A percentile compares a stretch with the other conserved stretches of the same genome.
These are phyloP conservation scores for Pharnaceum exiguum DNA, from an alignment of 148 eudicot species.

Conservation along the genomic window DNA sequence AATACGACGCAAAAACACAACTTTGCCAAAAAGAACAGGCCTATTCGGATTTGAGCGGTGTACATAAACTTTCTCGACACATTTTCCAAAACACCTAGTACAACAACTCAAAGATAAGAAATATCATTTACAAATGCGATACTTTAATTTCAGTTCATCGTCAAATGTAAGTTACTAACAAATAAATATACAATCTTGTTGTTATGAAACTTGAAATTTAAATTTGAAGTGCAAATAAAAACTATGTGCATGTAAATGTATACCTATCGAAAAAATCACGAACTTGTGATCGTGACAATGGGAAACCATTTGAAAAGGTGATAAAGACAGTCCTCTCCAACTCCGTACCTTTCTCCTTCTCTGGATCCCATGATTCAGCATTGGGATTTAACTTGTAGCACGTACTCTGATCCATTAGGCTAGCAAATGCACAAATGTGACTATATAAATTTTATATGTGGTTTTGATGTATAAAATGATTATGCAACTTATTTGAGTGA, in stretches of 20 bases:
- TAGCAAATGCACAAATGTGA: too few species aligned
- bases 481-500: too few species aligned
- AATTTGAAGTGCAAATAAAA: neutral
- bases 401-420: neutral
- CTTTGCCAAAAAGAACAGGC: conserved; percentile 10
- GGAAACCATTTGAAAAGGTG: conserved; percentile 13
- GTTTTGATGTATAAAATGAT: neutral
- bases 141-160: too few species aligned
- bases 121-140: neutral
- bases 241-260: neutral
- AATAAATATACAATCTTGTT: too few species aligned
- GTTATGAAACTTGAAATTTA: too few species aligned
- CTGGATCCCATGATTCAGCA: conserved; percentile 12
- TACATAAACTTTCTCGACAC: conserved; percentile 11
- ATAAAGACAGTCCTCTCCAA: conserved; percentile 8
- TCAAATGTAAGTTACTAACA: too few species aligned
- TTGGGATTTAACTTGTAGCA: conserved; percentile 1
- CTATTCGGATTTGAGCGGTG: neutral
- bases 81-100: conserved; percentile 4
- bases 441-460: neutral
- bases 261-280: conserved; percentile 8
- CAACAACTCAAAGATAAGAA: neutral
- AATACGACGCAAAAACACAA: conserved; percentile 5
- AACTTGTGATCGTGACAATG: neutral
- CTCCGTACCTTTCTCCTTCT: neutral